A percentile compares a stretch with the other conserved stretches of the same genome.
These are phyloP conservation scores for Cicer cuneatum DNA, from an alignment of 306 rosid genomes.

Conservation along the genomic window DNA sequence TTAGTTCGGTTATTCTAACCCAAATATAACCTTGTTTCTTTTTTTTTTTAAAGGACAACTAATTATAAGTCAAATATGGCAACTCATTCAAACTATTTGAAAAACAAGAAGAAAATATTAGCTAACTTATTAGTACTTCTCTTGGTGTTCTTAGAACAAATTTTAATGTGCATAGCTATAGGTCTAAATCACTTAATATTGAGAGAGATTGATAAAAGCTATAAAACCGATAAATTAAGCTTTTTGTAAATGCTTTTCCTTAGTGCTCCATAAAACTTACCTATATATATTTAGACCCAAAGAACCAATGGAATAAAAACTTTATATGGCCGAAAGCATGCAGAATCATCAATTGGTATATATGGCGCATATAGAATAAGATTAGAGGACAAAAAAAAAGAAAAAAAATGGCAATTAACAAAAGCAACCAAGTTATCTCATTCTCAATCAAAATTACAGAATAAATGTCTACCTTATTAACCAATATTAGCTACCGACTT, in stretches of 20 bases:
- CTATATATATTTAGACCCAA: slow-evolving; percentile 9
- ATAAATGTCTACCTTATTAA: not conserved
- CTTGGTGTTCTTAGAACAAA: too few relatives aligned
- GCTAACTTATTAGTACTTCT: too few relatives aligned
- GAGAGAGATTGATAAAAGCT: slow-evolving; percentile 20
- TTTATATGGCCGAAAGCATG: slow-evolving; percentile 48
- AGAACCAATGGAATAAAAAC: slow-evolving; percentile 40
- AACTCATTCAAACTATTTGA: too few relatives aligned
- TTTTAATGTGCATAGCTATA: too few relatives aligned
- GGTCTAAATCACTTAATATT: too few relatives aligned
- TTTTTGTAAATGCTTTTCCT: slow-evolving; percentile 40
- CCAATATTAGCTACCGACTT: not conserved
- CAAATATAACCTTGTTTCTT: too few relatives aligned
- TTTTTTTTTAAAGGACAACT: too few relatives aligned
- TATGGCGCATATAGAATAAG: not conserved
- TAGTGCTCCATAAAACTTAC: slow-evolving; percentile 51
- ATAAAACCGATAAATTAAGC: slow-evolving; percentile 13
- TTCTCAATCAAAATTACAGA: not conserved
- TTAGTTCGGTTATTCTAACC: too few relatives aligned
- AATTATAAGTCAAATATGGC: too few relatives aligned
- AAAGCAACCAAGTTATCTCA: slow-evolving; percentile 18
- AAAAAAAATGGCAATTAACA: not conserved
- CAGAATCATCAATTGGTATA: slow-evolving; percentile 34
- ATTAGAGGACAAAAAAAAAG: not conserved
- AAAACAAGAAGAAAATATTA: too few relatives aligned